A percentile compares a stretch with the other conserved stretches of the same genome.
phyloP scores from a whole-genome alignment of 305 asterid genomes.

The Caryopteris hybrid region DNA sequence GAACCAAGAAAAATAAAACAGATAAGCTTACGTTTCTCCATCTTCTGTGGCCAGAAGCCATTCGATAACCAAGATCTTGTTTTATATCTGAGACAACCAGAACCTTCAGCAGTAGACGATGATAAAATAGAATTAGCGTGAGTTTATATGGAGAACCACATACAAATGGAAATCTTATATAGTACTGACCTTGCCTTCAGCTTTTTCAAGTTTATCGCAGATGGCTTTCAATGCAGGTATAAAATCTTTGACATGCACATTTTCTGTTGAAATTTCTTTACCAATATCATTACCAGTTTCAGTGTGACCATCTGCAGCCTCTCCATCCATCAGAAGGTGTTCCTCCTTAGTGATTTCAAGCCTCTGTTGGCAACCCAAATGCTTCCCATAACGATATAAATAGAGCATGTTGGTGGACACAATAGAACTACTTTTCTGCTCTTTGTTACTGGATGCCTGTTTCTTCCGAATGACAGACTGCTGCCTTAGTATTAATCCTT shows the following conservation, averaged over 20 bases:
- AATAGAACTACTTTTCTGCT: slow-evolving; percentile 37
- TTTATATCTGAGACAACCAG: slow-evolving; percentile 83
- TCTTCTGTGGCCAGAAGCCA: slow-evolving; percentile 61
- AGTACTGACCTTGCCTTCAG: slow-evolving; percentile 74
- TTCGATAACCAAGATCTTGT: slow-evolving; percentile 74
- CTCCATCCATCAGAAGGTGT: slow-evolving; percentile 32
- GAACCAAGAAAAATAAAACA: background rate
- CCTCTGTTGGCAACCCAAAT: slow-evolving; percentile 80
- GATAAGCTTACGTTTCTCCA: slow-evolving; percentile 70
- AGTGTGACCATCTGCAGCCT: slow-evolving; percentile 42
- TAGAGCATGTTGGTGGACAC: slow-evolving; percentile 81
- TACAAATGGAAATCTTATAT: slow-evolving; percentile 10
- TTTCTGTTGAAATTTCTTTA: slow-evolving; percentile 47
- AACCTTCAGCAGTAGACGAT: slow-evolving; percentile 50
- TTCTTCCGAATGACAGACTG: slow-evolving; percentile 67
- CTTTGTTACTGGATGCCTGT: slow-evolving; percentile 39
- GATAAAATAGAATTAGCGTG: slow-evolving; percentile 19
- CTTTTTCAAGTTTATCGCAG: slow-evolving; percentile 80
- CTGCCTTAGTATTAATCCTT: slow-evolving; percentile 78
- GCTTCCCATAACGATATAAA: slow-evolving; percentile 77
- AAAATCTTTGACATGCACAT: slow-evolving; percentile 68
- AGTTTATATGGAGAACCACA: slow-evolving; percentile 19
- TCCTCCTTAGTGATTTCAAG: slow-evolving; percentile 79
- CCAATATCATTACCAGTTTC: slow-evolving; percentile 41
- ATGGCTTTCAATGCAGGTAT: slow-evolving; percentile 73